Conservation (phyloP, 192 early-diverging fungal species). For the Chytriomyces hyalinus region DNA sequence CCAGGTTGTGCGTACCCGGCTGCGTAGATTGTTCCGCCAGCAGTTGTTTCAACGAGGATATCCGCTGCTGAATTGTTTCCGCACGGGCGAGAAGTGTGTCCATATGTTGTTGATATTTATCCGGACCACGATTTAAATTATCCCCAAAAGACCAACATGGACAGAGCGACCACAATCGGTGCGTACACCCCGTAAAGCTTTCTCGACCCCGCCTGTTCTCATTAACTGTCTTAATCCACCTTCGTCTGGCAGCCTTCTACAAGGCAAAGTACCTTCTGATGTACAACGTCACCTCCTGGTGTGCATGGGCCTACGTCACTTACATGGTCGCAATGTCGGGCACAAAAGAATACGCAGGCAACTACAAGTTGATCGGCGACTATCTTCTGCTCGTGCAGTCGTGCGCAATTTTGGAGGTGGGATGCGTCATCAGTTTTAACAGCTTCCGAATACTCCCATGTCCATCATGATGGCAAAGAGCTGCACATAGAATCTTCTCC, state of each 20-base stretch:
- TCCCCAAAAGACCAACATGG: no score
- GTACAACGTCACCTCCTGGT: slow-evolving; percentile 84
- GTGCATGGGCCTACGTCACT: slow-evolving; percentile 83
- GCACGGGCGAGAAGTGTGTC: no score
- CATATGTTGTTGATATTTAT: no score
- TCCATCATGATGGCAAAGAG: slow-evolving; percentile 5
- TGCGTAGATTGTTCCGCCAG: not conserved
- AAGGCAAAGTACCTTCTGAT: slow-evolving; percentile 70
- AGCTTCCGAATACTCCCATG: not conserved
- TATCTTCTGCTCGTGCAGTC: slow-evolving; percentile 79
- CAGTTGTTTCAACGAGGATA: not conserved
- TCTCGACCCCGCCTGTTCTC: no score
- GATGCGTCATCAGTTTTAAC: slow-evolving; percentile 11
- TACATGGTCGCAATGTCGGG: slow-evolving; percentile 59
- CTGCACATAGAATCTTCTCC: not conserved
- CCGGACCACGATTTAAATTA: no score
- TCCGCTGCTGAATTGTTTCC: not conserved
- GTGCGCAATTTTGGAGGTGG: slow-evolving; percentile 80
- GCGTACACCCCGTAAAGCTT: no score
- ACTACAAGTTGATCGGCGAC: slow-evolving; percentile 70
- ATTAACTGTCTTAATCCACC: no score
- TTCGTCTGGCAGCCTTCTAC: not conserved
- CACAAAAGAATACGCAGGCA: slow-evolving; percentile 58
- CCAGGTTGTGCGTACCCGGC: not conserved
- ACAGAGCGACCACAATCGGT: no score